Conservation (phyloP, 2,329 filamentous ascomycete genomes). For the Daldinia sp. region DNA sequence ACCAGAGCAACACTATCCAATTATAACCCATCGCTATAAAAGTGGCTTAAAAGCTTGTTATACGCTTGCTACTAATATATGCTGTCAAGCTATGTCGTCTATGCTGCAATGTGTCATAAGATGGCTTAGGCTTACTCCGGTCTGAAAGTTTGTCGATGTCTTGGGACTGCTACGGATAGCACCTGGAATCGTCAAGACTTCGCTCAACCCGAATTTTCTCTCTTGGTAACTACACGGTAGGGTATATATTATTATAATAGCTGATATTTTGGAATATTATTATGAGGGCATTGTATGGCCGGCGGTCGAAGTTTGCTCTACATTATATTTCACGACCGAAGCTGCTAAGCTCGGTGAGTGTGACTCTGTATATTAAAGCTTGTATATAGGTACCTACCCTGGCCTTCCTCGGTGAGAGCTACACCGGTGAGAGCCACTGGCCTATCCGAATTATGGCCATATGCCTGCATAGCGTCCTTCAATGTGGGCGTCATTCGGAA, state of each 20-base stretch:
- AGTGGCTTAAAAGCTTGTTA: not conserved
- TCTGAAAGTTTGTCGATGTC: not conserved
- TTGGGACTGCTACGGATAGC: not conserved
- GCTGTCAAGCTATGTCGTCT: not conserved
- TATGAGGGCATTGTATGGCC: not conserved
- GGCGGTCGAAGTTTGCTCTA: not conserved
- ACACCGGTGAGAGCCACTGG: slow-evolving; percentile 27
- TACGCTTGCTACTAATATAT: not conserved
- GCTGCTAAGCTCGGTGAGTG: slow-evolving; percentile 18
- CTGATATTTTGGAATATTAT: not conserved
- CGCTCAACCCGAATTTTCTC: not conserved
- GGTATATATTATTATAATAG: not conserved
- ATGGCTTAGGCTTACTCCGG: not conserved
- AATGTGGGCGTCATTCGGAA: not conserved
- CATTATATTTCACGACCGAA: no score
- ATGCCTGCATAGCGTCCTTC: slow-evolving; percentile 11
- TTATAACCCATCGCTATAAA: not conserved
- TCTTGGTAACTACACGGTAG: not conserved
- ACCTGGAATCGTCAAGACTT: not conserved
- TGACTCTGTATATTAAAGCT: slow-evolving; percentile 3
- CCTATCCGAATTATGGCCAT: slow-evolving; percentile 2
- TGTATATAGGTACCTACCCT: not conserved
- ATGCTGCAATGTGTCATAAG: not conserved
- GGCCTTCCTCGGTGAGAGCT: slow-evolving; percentile 19
- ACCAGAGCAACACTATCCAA: not conserved